Conservation (phyloP, 306 rosid species). For the Spatholobus suberectus region DNA sequence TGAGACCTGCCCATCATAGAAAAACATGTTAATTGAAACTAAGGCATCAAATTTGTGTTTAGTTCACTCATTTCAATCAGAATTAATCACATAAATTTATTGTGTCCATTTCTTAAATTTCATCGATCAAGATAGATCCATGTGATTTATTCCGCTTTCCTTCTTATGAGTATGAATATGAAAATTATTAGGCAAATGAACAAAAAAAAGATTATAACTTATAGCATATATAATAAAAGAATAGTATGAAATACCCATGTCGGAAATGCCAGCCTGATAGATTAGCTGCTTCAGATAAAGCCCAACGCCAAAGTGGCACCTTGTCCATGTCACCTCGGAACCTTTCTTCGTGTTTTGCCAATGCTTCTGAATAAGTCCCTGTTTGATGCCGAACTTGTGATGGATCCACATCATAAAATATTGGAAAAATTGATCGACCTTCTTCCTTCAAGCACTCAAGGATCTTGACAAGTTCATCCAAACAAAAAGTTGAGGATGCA, state of each 20-base stretch:
- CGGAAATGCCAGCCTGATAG: neutral
- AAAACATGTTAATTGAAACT: no score
- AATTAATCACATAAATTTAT: no score
- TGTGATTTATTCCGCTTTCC: no score
- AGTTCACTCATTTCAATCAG: no score
- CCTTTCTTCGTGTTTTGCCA: neutral
- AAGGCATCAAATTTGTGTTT: no score
- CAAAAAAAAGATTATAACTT: no score
- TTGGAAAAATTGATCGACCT: neutral
- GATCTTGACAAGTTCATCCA: neutral
- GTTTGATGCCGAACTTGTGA: neutral
- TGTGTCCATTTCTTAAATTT: no score
- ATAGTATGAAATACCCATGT: neutral
- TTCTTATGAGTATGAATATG: no score
- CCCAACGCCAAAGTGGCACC: neutral
- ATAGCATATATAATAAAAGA: no score
- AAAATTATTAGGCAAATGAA: no score
- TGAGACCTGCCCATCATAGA: no score
- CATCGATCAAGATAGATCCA: no score
- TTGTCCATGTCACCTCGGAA: neutral
- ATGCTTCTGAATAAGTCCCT: neutral
- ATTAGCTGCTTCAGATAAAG: neutral
- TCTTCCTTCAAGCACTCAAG: neutral
- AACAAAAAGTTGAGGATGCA: neutral
- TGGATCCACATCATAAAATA: slow-evolving; percentile 8